Evolutionary conservation across 2,329 filamentous ascomycete species (phyloP).

Genomic region (Microdochium paspali): DNA sequence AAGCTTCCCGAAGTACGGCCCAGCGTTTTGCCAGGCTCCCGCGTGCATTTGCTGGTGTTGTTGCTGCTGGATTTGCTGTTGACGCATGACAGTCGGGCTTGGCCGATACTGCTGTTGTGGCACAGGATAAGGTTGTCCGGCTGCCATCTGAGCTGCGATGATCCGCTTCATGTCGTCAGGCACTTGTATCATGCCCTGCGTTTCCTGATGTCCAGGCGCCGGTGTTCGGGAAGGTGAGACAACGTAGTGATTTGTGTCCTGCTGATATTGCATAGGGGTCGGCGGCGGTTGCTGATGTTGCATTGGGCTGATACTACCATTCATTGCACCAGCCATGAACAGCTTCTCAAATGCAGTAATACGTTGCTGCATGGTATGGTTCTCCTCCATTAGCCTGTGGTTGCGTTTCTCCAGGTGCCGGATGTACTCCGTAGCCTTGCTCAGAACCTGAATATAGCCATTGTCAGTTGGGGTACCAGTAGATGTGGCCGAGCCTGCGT

Average conservation of each 20-base stretch:
- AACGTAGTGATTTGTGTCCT: conserved; percentile 30
- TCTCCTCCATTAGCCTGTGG: conserved; percentile 72
- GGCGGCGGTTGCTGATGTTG: conserved; percentile 34
- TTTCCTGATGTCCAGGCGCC: conserved; percentile 29
- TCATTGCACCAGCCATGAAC: conserved; percentile 68
- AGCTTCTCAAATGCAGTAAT: conserved; percentile 70
- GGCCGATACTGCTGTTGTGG: conserved; percentile 26
- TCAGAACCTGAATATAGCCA: conserved; percentile 50
- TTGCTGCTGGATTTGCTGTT: conserved; percentile 47
- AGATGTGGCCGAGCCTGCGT: neutral
- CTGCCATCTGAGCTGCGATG: conserved; percentile 44
- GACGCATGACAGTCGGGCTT: conserved; percentile 37
- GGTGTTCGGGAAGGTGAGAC: conserved; percentile 28
- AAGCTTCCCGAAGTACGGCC: conserved; percentile 60
- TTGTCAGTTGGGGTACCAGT: conserved; percentile 8
- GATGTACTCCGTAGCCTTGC: conserved; percentile 95
- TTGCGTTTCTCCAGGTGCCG: conserved; percentile 88
- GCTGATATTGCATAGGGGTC: conserved; percentile 41
- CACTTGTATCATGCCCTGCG: conserved; percentile 55
- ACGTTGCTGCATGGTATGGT: conserved; percentile 66
- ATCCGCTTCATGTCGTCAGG: conserved; percentile 57
- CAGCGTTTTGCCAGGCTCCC: conserved; percentile 42
- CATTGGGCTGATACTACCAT: conserved; percentile 43
- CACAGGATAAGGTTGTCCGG: conserved; percentile 41
- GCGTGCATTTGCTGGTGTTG: conserved; percentile 38